phyloP scores from a whole-genome alignment of 805 yeast species.

The Middelhovenomyces tepae region DNA sequence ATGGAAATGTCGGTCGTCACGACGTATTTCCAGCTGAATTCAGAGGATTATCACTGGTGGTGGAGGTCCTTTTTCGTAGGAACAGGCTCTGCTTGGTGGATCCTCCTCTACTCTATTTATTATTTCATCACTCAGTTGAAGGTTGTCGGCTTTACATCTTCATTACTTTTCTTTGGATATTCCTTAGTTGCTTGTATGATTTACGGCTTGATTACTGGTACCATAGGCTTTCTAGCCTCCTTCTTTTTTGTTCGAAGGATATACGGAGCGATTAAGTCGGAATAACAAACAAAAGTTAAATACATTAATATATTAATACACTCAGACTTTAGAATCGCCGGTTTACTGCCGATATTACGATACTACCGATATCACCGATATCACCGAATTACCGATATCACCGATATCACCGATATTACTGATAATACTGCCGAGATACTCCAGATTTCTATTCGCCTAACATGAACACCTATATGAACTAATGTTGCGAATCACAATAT shows the following conservation, averaged over 20 bases:
- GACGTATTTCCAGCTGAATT: slow-evolving; percentile 50
- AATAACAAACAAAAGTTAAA: too few relatives aligned
- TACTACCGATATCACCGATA: too few relatives aligned
- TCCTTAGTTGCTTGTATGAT: slow-evolving; percentile 54
- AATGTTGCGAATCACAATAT: too few relatives aligned
- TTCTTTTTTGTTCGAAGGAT: slow-evolving; percentile 55
- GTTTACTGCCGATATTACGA: too few relatives aligned
- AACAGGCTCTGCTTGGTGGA: slow-evolving; percentile 61
- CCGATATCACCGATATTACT: too few relatives aligned
- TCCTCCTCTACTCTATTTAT: slow-evolving; percentile 58
- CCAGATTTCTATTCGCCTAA: too few relatives aligned
- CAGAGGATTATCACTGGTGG: slow-evolving; percentile 62
- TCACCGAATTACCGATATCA: too few relatives aligned
- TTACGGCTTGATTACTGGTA: slow-evolving; percentile 65
- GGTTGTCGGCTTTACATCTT: slow-evolving; percentile 49
- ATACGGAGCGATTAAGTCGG: slow-evolving; percentile 49
- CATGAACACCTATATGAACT: too few relatives aligned
- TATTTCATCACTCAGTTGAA: slow-evolving; percentile 52
- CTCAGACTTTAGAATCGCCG: too few relatives aligned
- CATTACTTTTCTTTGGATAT: slow-evolving; percentile 61
- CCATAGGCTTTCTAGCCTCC: slow-evolving; percentile 62
- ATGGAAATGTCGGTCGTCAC: slow-evolving; percentile 66
- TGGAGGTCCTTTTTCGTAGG: slow-evolving; percentile 74
- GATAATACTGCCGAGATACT: too few relatives aligned
- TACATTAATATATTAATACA: too few relatives aligned